Evolutionary conservation across 2,329 filamentous ascomycete genomes (phyloP), one percentile per base, ranked within the genome.

Genomic region (Calonectria pauciramosa): DNA sequence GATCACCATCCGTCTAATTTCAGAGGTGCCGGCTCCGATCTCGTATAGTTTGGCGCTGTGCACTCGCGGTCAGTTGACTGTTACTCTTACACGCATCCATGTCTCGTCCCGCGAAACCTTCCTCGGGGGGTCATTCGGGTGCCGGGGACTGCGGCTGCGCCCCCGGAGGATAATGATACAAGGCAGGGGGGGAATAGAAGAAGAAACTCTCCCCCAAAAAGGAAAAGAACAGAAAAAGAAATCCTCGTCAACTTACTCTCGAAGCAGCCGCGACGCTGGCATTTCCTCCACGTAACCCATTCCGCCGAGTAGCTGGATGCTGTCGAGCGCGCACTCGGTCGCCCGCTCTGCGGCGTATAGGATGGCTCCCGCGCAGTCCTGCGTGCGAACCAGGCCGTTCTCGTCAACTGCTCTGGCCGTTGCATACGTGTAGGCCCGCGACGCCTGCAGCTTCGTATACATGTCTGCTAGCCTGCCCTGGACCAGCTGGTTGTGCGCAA

Each of bases 271-370:
- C 28, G 96, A 97, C 0, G 95, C 96, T 0, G 95, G 93, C 87
- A 99, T 95, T 86, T 99, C 97, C 85, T 98, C 98, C 79, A 98
- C 92, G 83, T 99, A 99, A 4, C 96, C 96, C 92, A 96, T 99
- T 0, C 96, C 97, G 23, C 97, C 97, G 82, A 99, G 91, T 74
- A 98, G 90, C 86, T 99, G 97, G 73, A 99, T 95, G 59, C 94
- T 95, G 86, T 98, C 96, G 36, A 98, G 90, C 0, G 95, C 91
- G 74, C 93, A 95, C 86, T 98, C 95, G 0, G 95, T 97, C 14
- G 96, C 96, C 41, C 96, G 88, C 87, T 99, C 96, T 0, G 96
- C 96, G 1, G 96, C 96, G 85, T 98, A 98, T 77, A 99, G 86
- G 76, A 99, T 99, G 3, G 96, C 95, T 47, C 96, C 96, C 0